Evolutionary conservation across 208 protist genomes (phyloP), one percentile per base, ranked within the genome.

Genomic region (Kentomonas sorsogonicus): DNA sequence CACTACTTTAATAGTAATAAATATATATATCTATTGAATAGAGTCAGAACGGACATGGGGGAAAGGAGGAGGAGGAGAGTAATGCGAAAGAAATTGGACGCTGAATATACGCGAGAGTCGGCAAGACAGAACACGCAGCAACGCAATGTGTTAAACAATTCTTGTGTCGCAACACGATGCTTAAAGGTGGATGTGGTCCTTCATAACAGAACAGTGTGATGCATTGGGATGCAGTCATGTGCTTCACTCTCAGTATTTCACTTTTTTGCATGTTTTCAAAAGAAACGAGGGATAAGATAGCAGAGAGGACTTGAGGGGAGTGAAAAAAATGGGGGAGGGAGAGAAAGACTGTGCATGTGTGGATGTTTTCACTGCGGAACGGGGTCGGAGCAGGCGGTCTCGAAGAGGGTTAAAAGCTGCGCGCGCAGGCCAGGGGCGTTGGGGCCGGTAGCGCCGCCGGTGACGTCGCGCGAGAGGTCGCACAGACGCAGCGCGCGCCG

Each of bases 401-500:
- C 5, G 11, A 5, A 36, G 33, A 5, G 33, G n/a, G n/a, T n/a
- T n/a, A n/a, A n/a, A n/a, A n/a, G n/a, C n/a, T 73, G 58, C 22
- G 61, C 34, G n/a, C 76, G 71, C n/a, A 77, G 69, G 59, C 84
- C 76, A 3, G 68, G 76, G 0, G 74, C 60, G 36, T 74, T 70
- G 34, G 71, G 71, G 7, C 69, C 47, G 30, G 74, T 57, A 33
- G 76, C 58, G 0, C 81, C 85, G 33, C 81, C 85, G 0, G 84
- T 74, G 25, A 87, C 56, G 44, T 93, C 85, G 22, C 52, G 48
- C 18, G 54, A 20, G 22, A 65, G 45, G 50, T 72, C 64, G 51
- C 76, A 89, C 33, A 79, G 57, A 16, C 68, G 64, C 53, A 89
- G 58, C 15, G 56, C 53, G 30, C 47, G 56, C 27, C 85, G 85